Conservation (phyloP, 768 basidiomycete genomes). For the Suillus americanus region DNA sequence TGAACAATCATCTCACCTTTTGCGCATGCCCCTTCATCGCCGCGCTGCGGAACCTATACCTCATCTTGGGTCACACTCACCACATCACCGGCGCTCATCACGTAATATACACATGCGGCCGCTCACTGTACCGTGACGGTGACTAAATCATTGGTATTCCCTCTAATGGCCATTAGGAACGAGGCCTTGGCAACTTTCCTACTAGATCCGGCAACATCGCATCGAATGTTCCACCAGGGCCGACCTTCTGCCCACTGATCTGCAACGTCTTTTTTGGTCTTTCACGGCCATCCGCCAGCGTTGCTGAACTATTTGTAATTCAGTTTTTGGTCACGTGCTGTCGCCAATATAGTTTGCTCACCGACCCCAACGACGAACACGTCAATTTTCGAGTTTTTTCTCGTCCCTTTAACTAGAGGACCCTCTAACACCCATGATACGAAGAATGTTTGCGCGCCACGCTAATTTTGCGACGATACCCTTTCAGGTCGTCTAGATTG, state of each 20-base stretch:
- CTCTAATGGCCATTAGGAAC: slow-evolving; percentile 4
- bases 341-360: slow-evolving; percentile 12
- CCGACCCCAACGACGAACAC: slow-evolving; percentile 25
- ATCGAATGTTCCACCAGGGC: slow-evolving; percentile 15
- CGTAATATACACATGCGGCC: slow-evolving; percentile 3
- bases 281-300: slow-evolving; percentile 17
- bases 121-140: neutral
- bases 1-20: slow-evolving; percentile 6
- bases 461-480: neutral
- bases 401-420: neutral
- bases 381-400: neutral
- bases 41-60: slow-evolving; percentile 4
- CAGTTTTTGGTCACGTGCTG: slow-evolving; percentile 4
- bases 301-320: slow-evolving; percentile 18
- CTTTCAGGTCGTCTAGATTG: neutral
- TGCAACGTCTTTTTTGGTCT: slow-evolving; percentile 4
- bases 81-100: slow-evolving; percentile 9
- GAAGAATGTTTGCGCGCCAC: neutral
- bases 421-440: slow-evolving; percentile 3
- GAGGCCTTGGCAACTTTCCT: slow-evolving; percentile 11
- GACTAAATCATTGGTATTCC: slow-evolving; percentile 2
- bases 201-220: slow-evolving; percentile 10
- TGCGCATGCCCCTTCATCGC: slow-evolving; percentile 7
- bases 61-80: slow-evolving; percentile 2
- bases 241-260: slow-evolving; percentile 4